phyloP scores from a whole-genome alignment of 495 filamentous ascomycete genomes.

The Tuber borchii region DNA sequence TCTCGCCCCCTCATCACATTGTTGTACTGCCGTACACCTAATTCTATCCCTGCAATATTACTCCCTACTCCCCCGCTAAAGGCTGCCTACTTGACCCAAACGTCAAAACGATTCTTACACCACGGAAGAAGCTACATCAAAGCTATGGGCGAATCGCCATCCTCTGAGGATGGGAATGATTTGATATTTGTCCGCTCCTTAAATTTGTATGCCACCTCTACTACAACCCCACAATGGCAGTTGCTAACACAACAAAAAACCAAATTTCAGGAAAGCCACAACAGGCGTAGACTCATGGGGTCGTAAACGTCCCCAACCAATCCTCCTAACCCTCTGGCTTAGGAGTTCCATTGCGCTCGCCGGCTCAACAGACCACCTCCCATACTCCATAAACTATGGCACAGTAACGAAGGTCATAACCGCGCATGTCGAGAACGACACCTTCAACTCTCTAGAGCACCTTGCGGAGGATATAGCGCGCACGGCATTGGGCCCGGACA shows the following conservation, averaged over 20 bases:
- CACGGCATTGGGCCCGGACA: slow-evolving; percentile 29
- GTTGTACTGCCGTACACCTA: neutral
- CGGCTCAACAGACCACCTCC: slow-evolving; percentile 41
- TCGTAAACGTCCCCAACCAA: slow-evolving; percentile 35
- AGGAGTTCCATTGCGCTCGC: slow-evolving; percentile 40
- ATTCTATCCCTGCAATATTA: neutral
- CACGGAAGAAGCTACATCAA: slow-evolving; percentile 6
- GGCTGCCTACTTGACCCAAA: neutral
- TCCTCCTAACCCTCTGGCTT: slow-evolving; percentile 38
- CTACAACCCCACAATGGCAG: neutral
- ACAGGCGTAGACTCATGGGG: slow-evolving; percentile 40
- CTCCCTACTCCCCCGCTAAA: neutral
- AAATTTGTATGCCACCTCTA: slow-evolving; percentile 26
- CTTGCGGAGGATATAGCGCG: slow-evolving; percentile 33
- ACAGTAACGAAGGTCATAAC: slow-evolving; percentile 36
- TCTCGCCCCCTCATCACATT: neutral
- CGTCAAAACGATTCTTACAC: neutral
- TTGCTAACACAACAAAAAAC: slow-evolving; percentile 22
- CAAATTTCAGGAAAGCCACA: slow-evolving; percentile 29
- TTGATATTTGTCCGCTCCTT: slow-evolving; percentile 41
- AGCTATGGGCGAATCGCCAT: slow-evolving; percentile 36
- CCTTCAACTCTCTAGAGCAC: slow-evolving; percentile 35
- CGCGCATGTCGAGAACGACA: slow-evolving; percentile 30
- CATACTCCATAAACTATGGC: slow-evolving; percentile 41
- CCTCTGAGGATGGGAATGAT: slow-evolving; percentile 39